Evolutionary conservation across 441 rosid genomes (phyloP), one percentile per base, ranked within the genome.

Genomic region (Pelargonium fulgidum): DNA sequence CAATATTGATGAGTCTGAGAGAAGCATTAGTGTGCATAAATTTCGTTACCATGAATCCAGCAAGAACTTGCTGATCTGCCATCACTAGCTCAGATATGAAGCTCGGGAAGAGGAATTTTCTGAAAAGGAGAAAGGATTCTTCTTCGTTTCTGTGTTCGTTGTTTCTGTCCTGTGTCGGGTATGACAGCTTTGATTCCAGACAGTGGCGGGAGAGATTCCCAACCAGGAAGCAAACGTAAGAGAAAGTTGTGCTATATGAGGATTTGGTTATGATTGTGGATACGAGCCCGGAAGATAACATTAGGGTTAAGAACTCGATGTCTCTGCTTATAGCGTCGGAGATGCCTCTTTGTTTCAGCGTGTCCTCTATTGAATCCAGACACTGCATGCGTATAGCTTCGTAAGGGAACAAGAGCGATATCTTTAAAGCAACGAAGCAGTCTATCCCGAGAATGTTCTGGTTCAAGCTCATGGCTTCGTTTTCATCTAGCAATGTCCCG

Each of bases 21-120:
- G 89, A 83, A 65, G 89, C 80, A 78, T 87, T 88, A 7, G 86
- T 84, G 83, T 90, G 98, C 99, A 95, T 90, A 70, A 81, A 85
- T 76, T 85, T 87, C 0, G 97, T 81, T 58, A 92, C 81, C 22
- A 89, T 50, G 75, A 86, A 83, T 72, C 96, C 98, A 0, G 97
- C 99, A 11, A 95, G 81, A 62, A 90, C 83, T 45, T 81, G 86
- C 75, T 90, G 96, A 72, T 84, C 84, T 1, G 83, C 89, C 80
- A 82, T 88, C 64, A 89, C 89, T 52, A 92, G 98, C 84, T 83
- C 95, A 11, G 90, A 76, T 69, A 90, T 50, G 62, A 89, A 87
- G 65, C 78, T 65, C 0, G 98, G 99, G 68, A 95, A 84, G 72
- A 90, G 71, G 77, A 89, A 72, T 74, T 83, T 85, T 64, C 78